A percentile compares a stretch with the other conserved stretches of the same genome.
Evolutionary conservation across 1,284 basidiomycete genomes (phyloP).

Genomic region (Apiotrichum sp.): DNA sequence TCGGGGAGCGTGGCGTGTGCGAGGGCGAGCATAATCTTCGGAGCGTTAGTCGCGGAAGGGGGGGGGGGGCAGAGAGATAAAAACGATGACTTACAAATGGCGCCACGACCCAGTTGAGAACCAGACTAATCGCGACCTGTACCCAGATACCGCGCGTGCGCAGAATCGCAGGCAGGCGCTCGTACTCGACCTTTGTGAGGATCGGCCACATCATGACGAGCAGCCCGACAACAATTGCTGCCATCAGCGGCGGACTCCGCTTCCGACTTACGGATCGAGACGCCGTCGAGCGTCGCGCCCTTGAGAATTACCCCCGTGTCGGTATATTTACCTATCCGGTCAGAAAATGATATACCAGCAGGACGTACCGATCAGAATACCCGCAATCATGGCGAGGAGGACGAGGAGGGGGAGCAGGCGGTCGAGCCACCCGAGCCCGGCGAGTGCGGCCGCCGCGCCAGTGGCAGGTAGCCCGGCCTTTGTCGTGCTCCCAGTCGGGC

Average conservation of each 20-base stretch:
- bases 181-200: constrained; percentile 63
- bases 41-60: neutral
- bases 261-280: constrained; percentile 40
- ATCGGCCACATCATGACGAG: constrained; percentile 90
- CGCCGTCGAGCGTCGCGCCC: constrained; percentile 34
- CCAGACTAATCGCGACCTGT: constrained; percentile 64
- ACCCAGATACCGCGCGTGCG: constrained; percentile 57
- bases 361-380: constrained; percentile 67
- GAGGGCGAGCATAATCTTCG: constrained; percentile 68
- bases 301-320: constrained; percentile 23
- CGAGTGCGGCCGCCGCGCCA: neutral
- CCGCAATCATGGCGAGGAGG: constrained; percentile 69
- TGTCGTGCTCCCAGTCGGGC: too few species aligned
- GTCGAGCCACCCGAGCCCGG: constrained; percentile 54
- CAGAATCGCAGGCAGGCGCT: constrained; percentile 60
- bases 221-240: constrained; percentile 69
- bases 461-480: too few species aligned
- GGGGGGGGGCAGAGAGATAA: neutral
- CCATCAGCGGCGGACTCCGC: neutral
- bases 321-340: constrained; percentile 47
- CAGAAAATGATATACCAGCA: constrained; percentile 45
- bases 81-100: constrained; percentile 51
- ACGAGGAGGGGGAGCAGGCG: constrained; percentile 66
- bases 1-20: constrained; percentile 83
- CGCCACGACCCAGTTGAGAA: constrained; percentile 76